These are phyloP conservation scores for Helichrysum umbraculigerum DNA, from an alignment of 129 eudicot genomes.

Conservation along the genomic window DNA sequence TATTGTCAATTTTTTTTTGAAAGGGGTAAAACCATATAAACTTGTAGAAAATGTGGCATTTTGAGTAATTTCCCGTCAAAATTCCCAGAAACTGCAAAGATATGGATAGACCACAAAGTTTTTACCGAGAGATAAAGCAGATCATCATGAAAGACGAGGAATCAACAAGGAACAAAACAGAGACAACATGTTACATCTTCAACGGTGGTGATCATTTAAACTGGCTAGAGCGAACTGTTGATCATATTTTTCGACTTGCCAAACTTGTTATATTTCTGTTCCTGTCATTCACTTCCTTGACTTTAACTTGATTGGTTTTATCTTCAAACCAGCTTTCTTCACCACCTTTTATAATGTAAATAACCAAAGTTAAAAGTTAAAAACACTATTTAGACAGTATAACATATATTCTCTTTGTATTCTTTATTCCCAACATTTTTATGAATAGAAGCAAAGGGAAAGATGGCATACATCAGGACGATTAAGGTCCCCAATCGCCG, in stretches of 20 bases:
- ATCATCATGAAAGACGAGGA: neutral
- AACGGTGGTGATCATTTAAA: neutral
- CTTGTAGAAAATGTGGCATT: too few relatives aligned
- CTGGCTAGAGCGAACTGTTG: too few relatives aligned
- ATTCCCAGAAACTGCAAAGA: constrained; percentile 15
- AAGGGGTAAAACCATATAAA: too few relatives aligned
- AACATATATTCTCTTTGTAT: too few relatives aligned
- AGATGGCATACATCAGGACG: constrained; percentile 66
- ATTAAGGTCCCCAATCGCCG: constrained; percentile 61
- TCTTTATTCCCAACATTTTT: neutral
- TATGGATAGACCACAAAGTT: neutral
- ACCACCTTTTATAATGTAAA: constrained; percentile 58
- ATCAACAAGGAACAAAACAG: neutral
- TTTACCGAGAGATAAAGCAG: neutral
- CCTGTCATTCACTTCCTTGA: constrained; percentile 36
- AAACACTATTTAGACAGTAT: constrained; percentile 2
- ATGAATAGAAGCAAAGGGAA: neutral
- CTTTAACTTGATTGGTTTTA: constrained; percentile 70
- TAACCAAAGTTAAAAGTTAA: constrained; percentile 23
- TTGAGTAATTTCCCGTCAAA: too few relatives aligned
- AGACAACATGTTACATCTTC: neutral
- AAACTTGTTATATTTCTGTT: constrained; percentile 12
- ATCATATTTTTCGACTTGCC: neutral
- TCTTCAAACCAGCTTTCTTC: constrained; percentile 77
- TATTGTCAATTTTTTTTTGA: too few relatives aligned